Evolutionary conservation across 306 rosid genomes (phyloP).

Genomic region (Amphicarpaea edgeworthii): DNA sequence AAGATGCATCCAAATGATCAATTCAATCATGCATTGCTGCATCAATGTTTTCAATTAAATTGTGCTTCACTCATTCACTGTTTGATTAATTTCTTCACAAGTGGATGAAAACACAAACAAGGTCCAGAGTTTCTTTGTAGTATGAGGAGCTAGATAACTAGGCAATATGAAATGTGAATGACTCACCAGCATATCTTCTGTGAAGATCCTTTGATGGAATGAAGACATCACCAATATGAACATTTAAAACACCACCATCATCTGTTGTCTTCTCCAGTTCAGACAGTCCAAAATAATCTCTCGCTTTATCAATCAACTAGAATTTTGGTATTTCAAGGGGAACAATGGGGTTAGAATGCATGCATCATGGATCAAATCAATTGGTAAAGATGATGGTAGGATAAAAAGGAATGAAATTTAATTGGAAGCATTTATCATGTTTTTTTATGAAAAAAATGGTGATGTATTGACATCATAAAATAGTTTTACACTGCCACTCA

Average conservation of each 20-base stretch:
- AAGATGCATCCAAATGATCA: slow-evolving; percentile 5
- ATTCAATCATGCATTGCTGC: slow-evolving; percentile 34
- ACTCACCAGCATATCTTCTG: slow-evolving; percentile 86
- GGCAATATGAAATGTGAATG: slow-evolving; percentile 35
- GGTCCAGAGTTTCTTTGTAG: neutral
- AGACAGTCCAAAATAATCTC: slow-evolving; percentile 78
- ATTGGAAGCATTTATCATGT: slow-evolving; percentile 14
- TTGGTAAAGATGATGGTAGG: slow-evolving; percentile 6
- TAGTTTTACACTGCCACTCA: too few relatives aligned
- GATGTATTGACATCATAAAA: too few relatives aligned
- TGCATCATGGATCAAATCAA: slow-evolving; percentile 27
- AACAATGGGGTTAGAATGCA: slow-evolving; percentile 24
- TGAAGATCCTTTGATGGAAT: slow-evolving; percentile 62
- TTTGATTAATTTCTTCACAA: slow-evolving; percentile 5
- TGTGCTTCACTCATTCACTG: slow-evolving; percentile 21
- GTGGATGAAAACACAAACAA: slow-evolving; percentile 1
- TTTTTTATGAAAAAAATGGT: too few relatives aligned
- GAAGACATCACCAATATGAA: slow-evolving; percentile 83
- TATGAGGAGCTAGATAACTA: slow-evolving; percentile 29
- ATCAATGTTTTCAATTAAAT: slow-evolving; percentile 18
- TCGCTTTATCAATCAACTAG: slow-evolving; percentile 88
- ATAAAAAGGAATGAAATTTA: slow-evolving; percentile 34
- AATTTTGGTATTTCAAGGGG: slow-evolving; percentile 40
- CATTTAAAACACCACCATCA: slow-evolving; percentile 80
- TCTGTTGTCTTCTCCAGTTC: slow-evolving; percentile 79